Conservation (phyloP, 2,329 filamentous ascomycete genomes). For the Ceratocystis cacaofunesta region DNA sequence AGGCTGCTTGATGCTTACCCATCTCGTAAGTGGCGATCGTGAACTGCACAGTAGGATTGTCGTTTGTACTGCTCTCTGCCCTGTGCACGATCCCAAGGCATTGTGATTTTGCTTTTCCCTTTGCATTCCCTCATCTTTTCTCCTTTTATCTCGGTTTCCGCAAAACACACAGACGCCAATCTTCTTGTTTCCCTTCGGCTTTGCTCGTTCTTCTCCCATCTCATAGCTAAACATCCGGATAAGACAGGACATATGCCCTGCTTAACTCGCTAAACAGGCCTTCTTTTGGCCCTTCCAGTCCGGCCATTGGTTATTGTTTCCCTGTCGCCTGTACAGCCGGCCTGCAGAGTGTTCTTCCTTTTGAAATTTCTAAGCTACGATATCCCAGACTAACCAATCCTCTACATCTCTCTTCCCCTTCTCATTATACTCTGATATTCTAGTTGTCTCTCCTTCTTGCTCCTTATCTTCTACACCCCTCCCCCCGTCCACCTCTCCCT, state of each 20-base stretch:
- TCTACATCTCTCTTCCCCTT: neutral
- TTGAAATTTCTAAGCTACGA: neutral
- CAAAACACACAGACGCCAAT: constrained; percentile 1
- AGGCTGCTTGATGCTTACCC: neutral
- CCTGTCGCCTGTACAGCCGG: neutral
- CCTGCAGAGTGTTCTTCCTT: neutral
- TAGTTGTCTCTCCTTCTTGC: neutral
- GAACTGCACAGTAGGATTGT: neutral
- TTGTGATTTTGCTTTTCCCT: neutral
- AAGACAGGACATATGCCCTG: neutral
- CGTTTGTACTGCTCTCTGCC: neutral
- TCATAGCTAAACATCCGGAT: neutral
- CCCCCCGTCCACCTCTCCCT: neutral
- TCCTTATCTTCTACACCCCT: neutral
- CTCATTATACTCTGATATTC: neutral
- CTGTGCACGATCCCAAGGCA: neutral
- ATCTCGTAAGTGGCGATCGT: constrained; percentile 6
- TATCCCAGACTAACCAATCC: neutral
- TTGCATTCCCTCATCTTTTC: neutral
- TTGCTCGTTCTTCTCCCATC: neutral
- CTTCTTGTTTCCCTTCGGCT: neutral
- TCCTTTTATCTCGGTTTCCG: neutral
- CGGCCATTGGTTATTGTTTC: neutral
- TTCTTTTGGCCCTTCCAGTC: neutral
- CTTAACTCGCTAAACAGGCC: neutral